Conservation (phyloP, 345 rosid species). For the Hibiscus tridactylites region DNA sequence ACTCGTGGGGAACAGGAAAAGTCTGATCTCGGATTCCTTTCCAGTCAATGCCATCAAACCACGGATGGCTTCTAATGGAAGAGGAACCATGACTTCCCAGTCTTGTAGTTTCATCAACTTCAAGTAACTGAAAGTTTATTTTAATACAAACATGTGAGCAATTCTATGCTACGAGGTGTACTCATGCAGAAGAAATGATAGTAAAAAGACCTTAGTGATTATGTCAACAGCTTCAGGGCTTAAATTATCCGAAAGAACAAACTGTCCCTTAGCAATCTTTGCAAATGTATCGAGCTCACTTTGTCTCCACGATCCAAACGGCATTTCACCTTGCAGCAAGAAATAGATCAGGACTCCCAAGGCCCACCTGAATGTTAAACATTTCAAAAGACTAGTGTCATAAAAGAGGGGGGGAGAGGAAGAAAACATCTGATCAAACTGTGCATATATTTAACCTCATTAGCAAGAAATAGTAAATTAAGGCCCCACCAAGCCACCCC, state of each 20-base stretch:
- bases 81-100: conserved; percentile 59
- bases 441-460: not conserved
- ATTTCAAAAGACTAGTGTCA: not conserved
- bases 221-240: conserved; percentile 65
- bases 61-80: conserved; percentile 58
- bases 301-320: conserved; percentile 86
- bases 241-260: conserved; percentile 45
- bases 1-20: conserved; percentile 51
- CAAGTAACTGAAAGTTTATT: conserved; percentile 48
- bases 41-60: conserved; percentile 70
- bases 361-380: conserved; percentile 61
- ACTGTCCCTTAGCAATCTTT: conserved; percentile 73
- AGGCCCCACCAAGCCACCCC: not conserved
- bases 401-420: not conserved
- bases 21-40: conserved; percentile 37
- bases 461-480: not conserved
- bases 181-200: not conserved
- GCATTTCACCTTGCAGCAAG: conserved; percentile 77
- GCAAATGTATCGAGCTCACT: conserved; percentile 65
- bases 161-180: not conserved
- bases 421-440: not conserved
- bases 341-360: conserved; percentile 77
- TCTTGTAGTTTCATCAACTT: conserved; percentile 59
- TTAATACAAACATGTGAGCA: not conserved
- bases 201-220: conserved; percentile 51